Conservation (phyloP, 2,329 filamentous ascomycete genomes). For the Zasmidium citrigriseum region DNA sequence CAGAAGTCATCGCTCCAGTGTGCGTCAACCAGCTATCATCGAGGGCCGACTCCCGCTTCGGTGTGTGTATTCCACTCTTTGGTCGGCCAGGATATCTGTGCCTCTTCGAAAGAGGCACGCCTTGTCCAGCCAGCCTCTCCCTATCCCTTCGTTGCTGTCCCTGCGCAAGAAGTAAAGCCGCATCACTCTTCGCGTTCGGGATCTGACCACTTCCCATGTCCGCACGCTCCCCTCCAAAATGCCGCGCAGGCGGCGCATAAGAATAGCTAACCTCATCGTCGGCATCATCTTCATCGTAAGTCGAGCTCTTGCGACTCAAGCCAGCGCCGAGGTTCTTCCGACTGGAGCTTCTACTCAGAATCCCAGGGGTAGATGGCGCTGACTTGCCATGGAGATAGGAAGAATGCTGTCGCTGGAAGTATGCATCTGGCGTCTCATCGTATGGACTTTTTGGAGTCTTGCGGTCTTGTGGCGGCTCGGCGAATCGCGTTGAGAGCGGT, state of each 20-base stretch:
- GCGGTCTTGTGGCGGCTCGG: conserved; percentile 35
- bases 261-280: conserved; percentile 16
- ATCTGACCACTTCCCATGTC: conserved; percentile 32
- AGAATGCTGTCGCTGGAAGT: conserved; percentile 34
- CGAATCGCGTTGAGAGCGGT: conserved; percentile 53
- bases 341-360: conserved; percentile 46
- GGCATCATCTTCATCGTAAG: conserved; percentile 26
- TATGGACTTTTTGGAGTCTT: conserved; percentile 30
- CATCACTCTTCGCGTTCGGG: conserved; percentile 51
- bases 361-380: conserved; percentile 51
- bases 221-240: conserved; percentile 6
- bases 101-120: conserved; percentile 19
- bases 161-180: conserved; percentile 38
- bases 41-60: conserved; percentile 17
- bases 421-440: conserved; percentile 26
- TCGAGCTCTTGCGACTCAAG: conserved; percentile 33
- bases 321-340: conserved; percentile 35
- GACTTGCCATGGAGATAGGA: conserved; percentile 53
- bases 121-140: conserved; percentile 16
- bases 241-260: conserved; percentile 10
- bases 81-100: conserved; percentile 10
- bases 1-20: conserved; percentile 58
- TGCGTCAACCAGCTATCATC: conserved; percentile 62
- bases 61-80: conserved; percentile 18
- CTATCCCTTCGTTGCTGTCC: conserved; percentile 2